Percentiles rank a stretch among this genome's conserved stretches.
Conservation (phyloP, 768 basidiomycete genomes). For the Zangia roseola region DNA sequence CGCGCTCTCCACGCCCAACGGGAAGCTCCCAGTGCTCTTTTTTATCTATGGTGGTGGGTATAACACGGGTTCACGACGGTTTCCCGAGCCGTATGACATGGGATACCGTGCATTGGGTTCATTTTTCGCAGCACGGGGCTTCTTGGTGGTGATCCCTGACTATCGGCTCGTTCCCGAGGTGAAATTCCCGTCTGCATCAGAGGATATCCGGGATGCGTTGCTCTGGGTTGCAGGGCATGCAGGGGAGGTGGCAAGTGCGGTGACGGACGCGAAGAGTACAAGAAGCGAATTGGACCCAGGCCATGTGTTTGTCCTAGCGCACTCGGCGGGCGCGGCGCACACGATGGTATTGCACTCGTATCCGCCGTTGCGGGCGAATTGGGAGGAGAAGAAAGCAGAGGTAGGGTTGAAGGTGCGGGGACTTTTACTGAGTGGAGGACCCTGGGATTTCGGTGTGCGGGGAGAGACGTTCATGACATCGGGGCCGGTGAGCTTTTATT, state of each 20-base stretch:
- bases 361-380: conserved; percentile 29
- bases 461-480: conserved; percentile 25
- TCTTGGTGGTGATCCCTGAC: conserved; percentile 66
- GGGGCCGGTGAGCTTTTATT: conserved; percentile 27
- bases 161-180: conserved; percentile 62
- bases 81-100: conserved; percentile 47
- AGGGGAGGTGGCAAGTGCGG: conserved; percentile 12
- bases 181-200: conserved; percentile 51
- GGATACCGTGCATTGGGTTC: conserved; percentile 56
- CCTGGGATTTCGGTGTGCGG: conserved; percentile 38
- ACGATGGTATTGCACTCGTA: conserved; percentile 44
- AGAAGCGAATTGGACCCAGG: conserved; percentile 37
- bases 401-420: conserved; percentile 37
- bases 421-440: conserved; percentile 45
- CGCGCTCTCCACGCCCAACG: conserved; percentile 20
- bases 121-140: conserved; percentile 59
- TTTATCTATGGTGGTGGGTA: conserved; percentile 72
- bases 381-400: conserved; percentile 25
- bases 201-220: conserved; percentile 61
- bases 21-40: conserved; percentile 51
- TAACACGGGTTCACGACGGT: conserved; percentile 45
- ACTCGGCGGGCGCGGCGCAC: conserved; percentile 62
- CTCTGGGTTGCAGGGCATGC: conserved; percentile 48
- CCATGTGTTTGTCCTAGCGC: conserved; percentile 50
- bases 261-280: conserved; percentile 2